Conservation (phyloP, 2,329 filamentous ascomycete species). For the Ophiostoma perfectum region DNA sequence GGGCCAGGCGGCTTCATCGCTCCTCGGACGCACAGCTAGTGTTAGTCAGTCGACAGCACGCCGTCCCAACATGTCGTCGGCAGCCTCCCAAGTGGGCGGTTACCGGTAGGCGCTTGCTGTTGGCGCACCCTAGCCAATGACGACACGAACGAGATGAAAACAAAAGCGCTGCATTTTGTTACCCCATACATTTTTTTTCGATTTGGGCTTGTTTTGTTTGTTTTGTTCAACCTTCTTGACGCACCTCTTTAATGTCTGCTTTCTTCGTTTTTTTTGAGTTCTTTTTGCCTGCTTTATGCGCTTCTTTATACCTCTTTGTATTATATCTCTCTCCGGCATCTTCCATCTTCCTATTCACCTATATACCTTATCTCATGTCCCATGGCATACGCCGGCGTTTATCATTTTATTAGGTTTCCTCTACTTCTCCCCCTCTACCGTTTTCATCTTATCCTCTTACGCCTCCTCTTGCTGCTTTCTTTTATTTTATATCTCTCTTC, state of each 20-base stretch:
- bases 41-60: constrained; percentile 41
- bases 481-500: not conserved
- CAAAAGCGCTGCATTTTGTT: not conserved
- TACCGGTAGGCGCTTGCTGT: constrained; percentile 39
- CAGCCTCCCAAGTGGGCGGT: constrained; percentile 38
- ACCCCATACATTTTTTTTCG: not conserved
- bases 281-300: not conserved
- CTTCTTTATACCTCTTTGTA: constrained; percentile 10
- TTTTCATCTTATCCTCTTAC: too few relatives aligned
- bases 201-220: not conserved
- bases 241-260: not conserved
- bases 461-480: not conserved
- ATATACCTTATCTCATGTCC: constrained; percentile 4
- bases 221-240: not conserved
- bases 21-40: constrained; percentile 44
- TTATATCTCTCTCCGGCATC: constrained; percentile 6
- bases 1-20: constrained; percentile 34
- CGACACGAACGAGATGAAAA: constrained; percentile 4
- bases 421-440: not conserved
- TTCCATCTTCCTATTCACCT: not conserved
- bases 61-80: constrained; percentile 37
- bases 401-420: not conserved
- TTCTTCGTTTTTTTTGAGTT: not conserved
- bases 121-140: not conserved
- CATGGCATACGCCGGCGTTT: constrained; percentile 20